These are phyloP conservation scores for Corynespora cassiicola DNA, from an alignment of 2,329 filamentous ascomycete species.

Conservation along the genomic window DNA sequence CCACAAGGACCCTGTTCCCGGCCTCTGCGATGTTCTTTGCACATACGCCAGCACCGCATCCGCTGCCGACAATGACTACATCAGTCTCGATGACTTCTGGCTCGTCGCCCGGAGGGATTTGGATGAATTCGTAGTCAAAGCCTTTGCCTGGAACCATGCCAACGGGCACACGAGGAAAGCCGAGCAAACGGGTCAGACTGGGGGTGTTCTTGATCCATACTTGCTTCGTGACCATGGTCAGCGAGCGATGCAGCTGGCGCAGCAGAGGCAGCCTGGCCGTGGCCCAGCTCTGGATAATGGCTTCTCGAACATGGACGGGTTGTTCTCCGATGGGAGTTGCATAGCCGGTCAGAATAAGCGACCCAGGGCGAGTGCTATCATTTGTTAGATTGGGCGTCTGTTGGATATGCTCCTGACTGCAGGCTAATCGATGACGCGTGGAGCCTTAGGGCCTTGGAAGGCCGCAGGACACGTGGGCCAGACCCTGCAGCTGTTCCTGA, in stretches of 20 bases:
- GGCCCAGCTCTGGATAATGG: slow-evolving; percentile 69
- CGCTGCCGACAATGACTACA: slow-evolving; percentile 84
- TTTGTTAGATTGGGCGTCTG: slow-evolving; percentile 13
- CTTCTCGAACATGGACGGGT: slow-evolving; percentile 64
- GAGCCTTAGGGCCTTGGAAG: no score
- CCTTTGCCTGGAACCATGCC: slow-evolving; percentile 60
- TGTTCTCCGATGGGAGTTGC: slow-evolving; percentile 68
- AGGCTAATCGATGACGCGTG: no score
- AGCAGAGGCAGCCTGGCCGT: slow-evolving; percentile 62
- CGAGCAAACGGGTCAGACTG: slow-evolving; percentile 61
- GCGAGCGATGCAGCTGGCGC: slow-evolving; percentile 61
- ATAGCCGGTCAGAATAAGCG: slow-evolving; percentile 72
- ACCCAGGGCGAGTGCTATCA: slow-evolving; percentile 68
- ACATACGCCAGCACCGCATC: slow-evolving; percentile 81
- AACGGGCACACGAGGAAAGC: slow-evolving; percentile 64
- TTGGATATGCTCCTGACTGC: no score
- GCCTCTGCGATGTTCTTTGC: slow-evolving; percentile 83
- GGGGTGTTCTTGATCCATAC: slow-evolving; percentile 64
- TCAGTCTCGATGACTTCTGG: slow-evolving; percentile 75
- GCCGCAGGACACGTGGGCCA: background rate
- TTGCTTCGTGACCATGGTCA: slow-evolving; percentile 63
- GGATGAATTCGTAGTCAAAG: slow-evolving; percentile 67
- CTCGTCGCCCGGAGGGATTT: slow-evolving; percentile 61
- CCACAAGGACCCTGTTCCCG: slow-evolving; percentile 76
- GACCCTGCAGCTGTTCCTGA: slow-evolving; percentile 12